These are phyloP conservation scores for Ochetophila trinervis DNA, from an alignment of 306 rosid species.

Conservation along the genomic window DNA sequence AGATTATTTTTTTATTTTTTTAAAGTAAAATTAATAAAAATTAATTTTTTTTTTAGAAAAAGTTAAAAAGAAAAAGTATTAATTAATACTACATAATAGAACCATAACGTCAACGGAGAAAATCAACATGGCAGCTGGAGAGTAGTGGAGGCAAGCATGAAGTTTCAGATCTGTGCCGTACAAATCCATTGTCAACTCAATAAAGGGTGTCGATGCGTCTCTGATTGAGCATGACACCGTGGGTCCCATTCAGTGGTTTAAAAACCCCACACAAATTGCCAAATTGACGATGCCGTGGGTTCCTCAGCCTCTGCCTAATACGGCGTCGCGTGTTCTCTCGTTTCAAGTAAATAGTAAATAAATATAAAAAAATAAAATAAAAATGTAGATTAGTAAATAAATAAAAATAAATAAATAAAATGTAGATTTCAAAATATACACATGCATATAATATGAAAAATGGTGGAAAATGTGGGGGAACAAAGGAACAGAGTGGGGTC, in stretches of 20 bases:
- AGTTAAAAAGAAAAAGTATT: too few species aligned
- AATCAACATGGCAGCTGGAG: not conserved
- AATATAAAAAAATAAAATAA: too few species aligned
- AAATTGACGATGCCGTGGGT: not conserved
- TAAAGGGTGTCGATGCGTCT: not conserved
- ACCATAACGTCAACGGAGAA: not conserved
- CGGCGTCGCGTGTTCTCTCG: slow-evolving; percentile 26
- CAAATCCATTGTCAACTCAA: not conserved
- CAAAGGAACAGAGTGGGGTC: slow-evolving; percentile 11
- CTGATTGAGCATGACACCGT: too few species aligned
- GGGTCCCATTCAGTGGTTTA: not conserved
- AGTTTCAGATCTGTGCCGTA: not conserved
- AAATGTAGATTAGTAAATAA: too few species aligned
- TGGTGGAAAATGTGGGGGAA: not conserved
- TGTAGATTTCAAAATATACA: too few species aligned
- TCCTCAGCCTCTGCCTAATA: slow-evolving; percentile 4
- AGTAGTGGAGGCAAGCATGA: not conserved
- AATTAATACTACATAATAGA: too few species aligned
- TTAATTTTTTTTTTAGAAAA: too few species aligned
- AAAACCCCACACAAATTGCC: not conserved
- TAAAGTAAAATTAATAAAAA: too few species aligned
- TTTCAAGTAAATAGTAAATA: not conserved
- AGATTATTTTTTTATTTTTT: too few species aligned
- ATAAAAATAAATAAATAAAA: too few species aligned
- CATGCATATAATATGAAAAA: too few species aligned